Percentiles rank a stretch among this genome's conserved stretches.
Conservation (phyloP, 768 basidiomycete genomes). For the Dioszegia crocea region DNA sequence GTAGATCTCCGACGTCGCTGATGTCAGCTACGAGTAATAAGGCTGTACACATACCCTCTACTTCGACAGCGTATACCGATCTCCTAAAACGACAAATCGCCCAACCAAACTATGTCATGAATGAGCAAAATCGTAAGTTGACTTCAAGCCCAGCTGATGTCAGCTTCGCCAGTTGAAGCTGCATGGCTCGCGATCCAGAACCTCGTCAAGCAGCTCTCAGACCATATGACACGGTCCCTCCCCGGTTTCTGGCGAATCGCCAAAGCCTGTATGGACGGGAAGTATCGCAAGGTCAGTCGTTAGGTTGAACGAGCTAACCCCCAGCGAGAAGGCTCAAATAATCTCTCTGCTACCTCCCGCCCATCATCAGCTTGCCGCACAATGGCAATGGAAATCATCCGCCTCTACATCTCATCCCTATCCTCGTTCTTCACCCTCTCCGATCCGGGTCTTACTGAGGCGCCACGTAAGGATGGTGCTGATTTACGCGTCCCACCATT, state of each 20-base stretch:
- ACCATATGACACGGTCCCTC: slow-evolving; percentile 73
- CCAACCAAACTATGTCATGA: slow-evolving; percentile 16
- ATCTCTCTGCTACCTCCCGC: slow-evolving; percentile 58
- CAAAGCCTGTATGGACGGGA: slow-evolving; percentile 85
- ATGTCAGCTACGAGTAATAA: neutral
- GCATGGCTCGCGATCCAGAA: slow-evolving; percentile 75
- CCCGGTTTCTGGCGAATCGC: slow-evolving; percentile 94
- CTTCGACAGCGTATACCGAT: slow-evolving; percentile 55
- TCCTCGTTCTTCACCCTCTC: slow-evolving; percentile 83
- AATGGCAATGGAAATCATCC: slow-evolving; percentile 83
- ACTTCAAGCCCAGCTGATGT: neutral
- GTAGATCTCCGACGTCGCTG: slow-evolving; percentile 40
- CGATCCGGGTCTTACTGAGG: slow-evolving; percentile 66
- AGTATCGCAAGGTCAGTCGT: slow-evolving; percentile 71
- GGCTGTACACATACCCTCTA: slow-evolving; percentile 16
- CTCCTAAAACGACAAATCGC: slow-evolving; percentile 23
- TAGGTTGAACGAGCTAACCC: neutral
- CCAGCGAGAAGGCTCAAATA: slow-evolving; percentile 33
- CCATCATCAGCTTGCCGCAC: slow-evolving; percentile 76
- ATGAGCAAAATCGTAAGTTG: slow-evolving; percentile 17
- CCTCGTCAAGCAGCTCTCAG: slow-evolving; percentile 81
- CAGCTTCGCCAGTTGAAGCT: slow-evolving; percentile 52
- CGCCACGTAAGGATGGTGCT: slow-evolving; percentile 48
- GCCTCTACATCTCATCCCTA: slow-evolving; percentile 74
- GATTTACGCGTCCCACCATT: slow-evolving; percentile 60